Evolutionary conservation across 2,329 filamentous ascomycete genomes (phyloP).

Genomic region (Fusarium sp.): DNA sequence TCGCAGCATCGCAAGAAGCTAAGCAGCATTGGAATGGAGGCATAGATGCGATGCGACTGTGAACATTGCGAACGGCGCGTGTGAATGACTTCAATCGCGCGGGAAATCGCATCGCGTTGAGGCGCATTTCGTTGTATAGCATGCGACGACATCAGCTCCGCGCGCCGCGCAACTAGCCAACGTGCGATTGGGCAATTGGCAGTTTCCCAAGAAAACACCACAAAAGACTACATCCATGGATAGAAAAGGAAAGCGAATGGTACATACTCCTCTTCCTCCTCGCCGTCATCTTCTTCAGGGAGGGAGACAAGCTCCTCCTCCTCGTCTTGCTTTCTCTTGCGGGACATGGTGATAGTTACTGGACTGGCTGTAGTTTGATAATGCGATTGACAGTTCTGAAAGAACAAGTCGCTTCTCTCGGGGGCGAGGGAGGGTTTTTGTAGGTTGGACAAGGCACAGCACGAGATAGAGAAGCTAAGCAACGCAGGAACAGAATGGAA

Average conservation of each 20-base stretch:
- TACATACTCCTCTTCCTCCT: slow-evolving; percentile 69
- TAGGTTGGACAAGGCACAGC: slow-evolving; percentile 34
- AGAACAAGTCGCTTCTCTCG: slow-evolving; percentile 23
- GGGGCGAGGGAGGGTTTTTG: slow-evolving; percentile 33
- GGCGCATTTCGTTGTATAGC: slow-evolving; percentile 20
- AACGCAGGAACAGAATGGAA: slow-evolving; percentile 23
- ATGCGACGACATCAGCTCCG: slow-evolving; percentile 45
- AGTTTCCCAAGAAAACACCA: slow-evolving; percentile 10
- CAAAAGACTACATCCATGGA: slow-evolving; percentile 1
- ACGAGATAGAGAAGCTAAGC: slow-evolving; percentile 34
- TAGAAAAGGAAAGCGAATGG: slow-evolving; percentile 5
- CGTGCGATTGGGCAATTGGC: slow-evolving; percentile 32
- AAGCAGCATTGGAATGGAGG: neutral
- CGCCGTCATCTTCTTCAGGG: slow-evolving; percentile 64
- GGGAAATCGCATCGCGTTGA: slow-evolving; percentile 5
- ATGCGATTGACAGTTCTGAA: slow-evolving; percentile 28
- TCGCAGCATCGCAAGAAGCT: neutral
- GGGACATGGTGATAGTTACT: slow-evolving; percentile 57
- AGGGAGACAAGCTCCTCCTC: slow-evolving; percentile 69
- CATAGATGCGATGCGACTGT: neutral
- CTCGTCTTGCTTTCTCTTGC: slow-evolving; percentile 68
- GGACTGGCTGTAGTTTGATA: slow-evolving; percentile 13
- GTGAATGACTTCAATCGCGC: slow-evolving; percentile 11
- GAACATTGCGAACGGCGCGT: neutral
- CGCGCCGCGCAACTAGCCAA: slow-evolving; percentile 18